phyloP scores from a whole-genome alignment of 1,284 basidiomycete genomes.

The Leccinum pseudoinsigne region DNA sequence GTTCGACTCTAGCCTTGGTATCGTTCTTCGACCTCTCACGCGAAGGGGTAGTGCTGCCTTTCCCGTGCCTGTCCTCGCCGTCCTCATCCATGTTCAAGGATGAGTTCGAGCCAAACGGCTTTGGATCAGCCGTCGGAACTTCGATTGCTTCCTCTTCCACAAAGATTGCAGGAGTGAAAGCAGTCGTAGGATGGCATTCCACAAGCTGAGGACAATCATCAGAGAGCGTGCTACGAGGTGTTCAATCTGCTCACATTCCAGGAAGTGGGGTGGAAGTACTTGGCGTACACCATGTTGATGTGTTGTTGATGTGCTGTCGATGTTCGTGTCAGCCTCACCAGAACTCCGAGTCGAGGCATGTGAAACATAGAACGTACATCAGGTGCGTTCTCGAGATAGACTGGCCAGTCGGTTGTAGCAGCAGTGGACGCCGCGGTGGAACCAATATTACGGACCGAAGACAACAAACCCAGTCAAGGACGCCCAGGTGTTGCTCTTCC shows the following conservation, averaged over 20 bases:
- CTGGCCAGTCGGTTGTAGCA: neutral
- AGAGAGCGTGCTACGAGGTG: neutral
- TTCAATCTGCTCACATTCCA: slow-evolving; percentile 20
- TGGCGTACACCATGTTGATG: slow-evolving; percentile 26
- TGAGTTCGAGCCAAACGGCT: too few species aligned
- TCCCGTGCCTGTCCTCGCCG: too few species aligned
- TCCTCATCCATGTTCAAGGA: too few species aligned
- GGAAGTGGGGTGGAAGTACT: slow-evolving; percentile 23
- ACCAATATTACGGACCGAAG: slow-evolving; percentile 6
- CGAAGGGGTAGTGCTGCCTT: too few species aligned
- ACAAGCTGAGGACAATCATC: too few species aligned
- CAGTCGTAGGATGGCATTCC: too few species aligned
- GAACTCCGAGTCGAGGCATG: neutral
- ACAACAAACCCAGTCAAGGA: slow-evolving; percentile 14
- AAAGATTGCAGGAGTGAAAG: too few species aligned
- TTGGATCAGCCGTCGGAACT: too few species aligned
- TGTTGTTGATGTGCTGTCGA: slow-evolving; percentile 4
- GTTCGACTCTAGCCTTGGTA: too few species aligned
- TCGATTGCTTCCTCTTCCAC: too few species aligned
- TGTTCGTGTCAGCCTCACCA: too few species aligned
- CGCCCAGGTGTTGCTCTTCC: slow-evolving; percentile 9
- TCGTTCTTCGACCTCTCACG: too few species aligned
- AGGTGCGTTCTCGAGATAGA: slow-evolving; percentile 13
- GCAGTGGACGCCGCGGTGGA: neutral
- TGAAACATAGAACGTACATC: slow-evolving; percentile 13